Conservation (phyloP, 306 rosid genomes). For the Citrullus amarus region DNA sequence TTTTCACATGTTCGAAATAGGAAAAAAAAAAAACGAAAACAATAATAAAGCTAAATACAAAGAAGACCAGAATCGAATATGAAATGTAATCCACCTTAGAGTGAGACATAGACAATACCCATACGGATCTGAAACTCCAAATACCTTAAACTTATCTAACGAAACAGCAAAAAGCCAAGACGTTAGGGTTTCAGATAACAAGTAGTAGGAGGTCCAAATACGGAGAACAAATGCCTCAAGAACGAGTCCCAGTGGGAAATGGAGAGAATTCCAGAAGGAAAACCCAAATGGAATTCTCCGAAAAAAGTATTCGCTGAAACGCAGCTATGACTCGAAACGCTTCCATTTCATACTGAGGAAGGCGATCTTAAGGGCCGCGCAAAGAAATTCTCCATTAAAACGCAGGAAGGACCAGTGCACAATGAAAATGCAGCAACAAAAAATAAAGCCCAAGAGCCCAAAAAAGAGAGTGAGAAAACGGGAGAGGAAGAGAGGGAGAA, state of each 20-base stretch:
- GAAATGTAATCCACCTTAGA: conserved; percentile 29
- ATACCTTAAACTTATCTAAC: conserved; percentile 15
- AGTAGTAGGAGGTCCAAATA: conserved; percentile 14
- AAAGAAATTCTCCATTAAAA: not conserved
- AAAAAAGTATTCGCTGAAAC: conserved; percentile 24
- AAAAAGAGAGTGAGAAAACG: too few species aligned
- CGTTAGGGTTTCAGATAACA: not conserved
- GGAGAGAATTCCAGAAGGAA: conserved; percentile 32
- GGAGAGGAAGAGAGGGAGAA: too few species aligned
- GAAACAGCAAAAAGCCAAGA: not conserved
- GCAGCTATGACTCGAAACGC: conserved; percentile 84
- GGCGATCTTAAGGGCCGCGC: conserved; percentile 98
- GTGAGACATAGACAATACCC: conserved; percentile 23
- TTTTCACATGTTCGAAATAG: not conserved
- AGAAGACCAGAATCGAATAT: not conserved
- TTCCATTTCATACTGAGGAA: conserved; percentile 43
- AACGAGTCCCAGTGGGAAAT: conserved; percentile 22
- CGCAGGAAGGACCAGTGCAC: too few species aligned
- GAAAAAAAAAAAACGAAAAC: not conserved
- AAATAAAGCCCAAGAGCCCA: not conserved
- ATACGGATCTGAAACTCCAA: conserved; percentile 19
- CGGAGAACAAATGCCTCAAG: conserved; percentile 21
- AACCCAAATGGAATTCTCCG: conserved; percentile 57
- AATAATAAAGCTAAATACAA: not conserved
- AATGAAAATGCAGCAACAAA: not conserved